Evolutionary conservation across 2,329 filamentous ascomycete species (phyloP), one percentile per base, ranked within the genome.

Genomic region (Hymenoscyphus linearis): DNA sequence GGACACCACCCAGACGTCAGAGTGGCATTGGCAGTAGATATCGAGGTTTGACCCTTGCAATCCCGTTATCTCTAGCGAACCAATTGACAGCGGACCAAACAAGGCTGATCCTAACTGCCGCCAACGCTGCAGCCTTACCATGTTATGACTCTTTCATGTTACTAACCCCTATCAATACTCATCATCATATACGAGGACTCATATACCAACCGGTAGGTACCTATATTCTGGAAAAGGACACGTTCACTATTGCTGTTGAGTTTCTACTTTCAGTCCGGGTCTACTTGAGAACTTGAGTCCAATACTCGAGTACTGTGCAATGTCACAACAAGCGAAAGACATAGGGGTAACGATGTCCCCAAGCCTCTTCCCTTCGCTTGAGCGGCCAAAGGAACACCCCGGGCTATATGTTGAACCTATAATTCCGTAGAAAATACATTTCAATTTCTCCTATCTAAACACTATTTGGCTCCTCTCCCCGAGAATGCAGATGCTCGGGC

Each of bases 401-500:
- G 18, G 22, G 18, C 18, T 25, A 6, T 4, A 13, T 25, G 22
- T 12, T 22, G 44, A 18, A 18, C 13, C 44, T 18, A 18, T 13
- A 50, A 50, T 50, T 50, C 44, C 44, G 44, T 50, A 50, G 9
- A 10, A 10, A 36, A 36, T 35, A 18, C 34, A 55, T 35, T 34
- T 55, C 14, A 35, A 34, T 55, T 34, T 55, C 52, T 55, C 25
- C 31, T 47, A 26, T 54, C 10, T 25, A 31, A 25, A 50, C 44
- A 53, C 14, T 60, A 86, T 68, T 76, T 81, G 6, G 83, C 83
- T 44, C 83, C 84, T 69, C 84, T 78, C 3, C 84, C 84, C 40
- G 79, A 80, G 58, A 85, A 70, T 27, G 82, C 81, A 10, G 82
- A 79, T 25, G 77, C 72, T 68, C 78, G 77, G 18, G 82, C 79